Conservation (phyloP, 2,329 filamentous ascomycete species). For the Septoria petroselini region DNA sequence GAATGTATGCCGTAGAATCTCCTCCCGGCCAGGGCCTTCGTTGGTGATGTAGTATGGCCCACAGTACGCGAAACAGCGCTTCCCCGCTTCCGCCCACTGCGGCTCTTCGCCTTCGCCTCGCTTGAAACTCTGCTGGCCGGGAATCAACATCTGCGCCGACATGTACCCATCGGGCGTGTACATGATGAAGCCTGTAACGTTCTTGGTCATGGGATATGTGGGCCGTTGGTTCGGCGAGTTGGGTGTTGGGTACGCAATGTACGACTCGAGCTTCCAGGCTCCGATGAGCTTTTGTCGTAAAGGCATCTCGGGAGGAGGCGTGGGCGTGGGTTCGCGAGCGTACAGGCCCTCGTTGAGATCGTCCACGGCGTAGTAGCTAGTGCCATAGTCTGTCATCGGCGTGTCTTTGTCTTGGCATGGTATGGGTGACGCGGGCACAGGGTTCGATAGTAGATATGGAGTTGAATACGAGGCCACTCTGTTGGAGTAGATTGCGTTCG, state of each 20-base stretch:
- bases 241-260: constrained; percentile 40
- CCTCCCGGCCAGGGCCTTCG: constrained; percentile 36
- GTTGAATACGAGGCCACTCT: constrained; percentile 17
- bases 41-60: constrained; percentile 41
- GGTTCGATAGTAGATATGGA: constrained; percentile 22
- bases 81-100: constrained; percentile 42
- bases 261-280: constrained; percentile 41
- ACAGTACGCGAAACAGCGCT: constrained; percentile 39
- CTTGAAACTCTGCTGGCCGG: constrained; percentile 40
- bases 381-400: constrained; percentile 24
- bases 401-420: constrained; percentile 19
- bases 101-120: constrained; percentile 40
- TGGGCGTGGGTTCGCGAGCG: constrained; percentile 31
- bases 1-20: constrained; percentile 39
- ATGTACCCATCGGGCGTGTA: constrained; percentile 43
- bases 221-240: constrained; percentile 37
- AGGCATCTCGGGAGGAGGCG: constrained; percentile 33
- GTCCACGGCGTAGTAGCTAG: constrained; percentile 29
- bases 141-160: constrained; percentile 40
- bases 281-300: constrained; percentile 38
- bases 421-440: constrained; percentile 11
- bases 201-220: constrained; percentile 40
- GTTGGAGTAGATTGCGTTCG: constrained; percentile 14
- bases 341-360: constrained; percentile 38
- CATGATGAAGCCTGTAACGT: constrained; percentile 40